phyloP scores from a whole-genome alignment of 495 filamentous ascomycete genomes.

The Elasticomyces elasticus region DNA sequence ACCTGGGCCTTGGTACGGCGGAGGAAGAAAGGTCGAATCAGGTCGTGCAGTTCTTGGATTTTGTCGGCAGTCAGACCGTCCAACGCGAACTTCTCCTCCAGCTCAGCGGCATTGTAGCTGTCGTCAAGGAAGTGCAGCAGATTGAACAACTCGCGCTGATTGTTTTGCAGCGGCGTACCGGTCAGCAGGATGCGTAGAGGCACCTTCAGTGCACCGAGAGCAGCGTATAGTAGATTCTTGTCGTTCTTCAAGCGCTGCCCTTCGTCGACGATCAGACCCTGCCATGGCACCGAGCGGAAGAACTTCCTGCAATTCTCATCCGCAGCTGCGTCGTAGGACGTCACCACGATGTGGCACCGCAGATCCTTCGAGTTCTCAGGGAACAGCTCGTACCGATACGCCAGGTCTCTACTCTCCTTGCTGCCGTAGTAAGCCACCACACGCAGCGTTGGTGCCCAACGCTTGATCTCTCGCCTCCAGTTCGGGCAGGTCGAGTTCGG shows the following conservation, averaged over 20 bases:
- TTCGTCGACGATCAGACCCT: conserved; percentile 86
- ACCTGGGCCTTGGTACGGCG: conserved; percentile 83
- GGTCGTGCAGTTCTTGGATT: conserved; percentile 63
- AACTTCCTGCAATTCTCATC: conserved; percentile 53
- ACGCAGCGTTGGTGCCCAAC: conserved; percentile 76
- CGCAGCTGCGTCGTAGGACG: conserved; percentile 80
- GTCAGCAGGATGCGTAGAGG: conserved; percentile 79
- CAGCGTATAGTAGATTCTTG: conserved; percentile 65
- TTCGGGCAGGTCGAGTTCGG: conserved; percentile 93
- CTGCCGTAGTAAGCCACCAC: conserved; percentile 88
- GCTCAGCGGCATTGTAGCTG: conserved; percentile 51
- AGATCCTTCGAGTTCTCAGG: conserved; percentile 50
- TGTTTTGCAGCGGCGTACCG: conserved; percentile 86
- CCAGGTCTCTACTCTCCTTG: conserved; percentile 54
- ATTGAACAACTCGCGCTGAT: conserved; percentile 87
- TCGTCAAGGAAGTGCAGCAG: conserved; percentile 84
- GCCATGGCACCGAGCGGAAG: conserved; percentile 66
- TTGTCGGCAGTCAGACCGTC: conserved; percentile 66
- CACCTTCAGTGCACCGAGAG: conserved; percentile 59
- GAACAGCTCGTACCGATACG: conserved; percentile 74
- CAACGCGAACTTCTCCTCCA: conserved; percentile 59
- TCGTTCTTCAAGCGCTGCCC: conserved; percentile 95
- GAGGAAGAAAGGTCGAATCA: conserved; percentile 76
- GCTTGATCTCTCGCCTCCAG: conserved; percentile 93
- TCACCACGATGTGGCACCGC: conserved; percentile 83